Base-by-base conservation (phyloP, 352 stramenopile species). In the Discostella stelligera region DNA sequence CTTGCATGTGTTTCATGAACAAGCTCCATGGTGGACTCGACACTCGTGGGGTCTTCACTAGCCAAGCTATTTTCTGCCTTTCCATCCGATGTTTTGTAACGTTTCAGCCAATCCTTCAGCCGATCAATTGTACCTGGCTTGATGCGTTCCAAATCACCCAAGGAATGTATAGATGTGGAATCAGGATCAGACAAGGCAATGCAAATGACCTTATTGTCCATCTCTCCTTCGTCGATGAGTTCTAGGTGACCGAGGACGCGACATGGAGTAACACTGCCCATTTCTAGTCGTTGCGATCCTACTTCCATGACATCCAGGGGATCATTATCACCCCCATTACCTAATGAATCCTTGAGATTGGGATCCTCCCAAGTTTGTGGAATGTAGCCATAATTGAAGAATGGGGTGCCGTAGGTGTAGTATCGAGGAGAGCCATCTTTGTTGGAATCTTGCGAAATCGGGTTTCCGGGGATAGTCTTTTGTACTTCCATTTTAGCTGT, bases 291-390 rank as follows among this genome's bases (percentile, higher is more conserved):
- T 55, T 86, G 84, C 14, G 82, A 84, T 52, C 97, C 97, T 52
- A 99, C 89, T 80, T 99, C 97, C 74, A 99, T 98, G n/a, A 99
- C 96, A 83, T 99, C 97, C 46, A 99, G 85, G 20, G 97, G 97
- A 83, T 99, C 97, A 74, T 99, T 98, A 85, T 99, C 97, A 44
- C 97, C 97, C 41, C 95, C 94, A 74, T 97, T 94, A n/a, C 95
- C 94, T 14, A 90, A 83, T 14, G 79, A 70, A 30, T 74, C 83
- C 41, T 77, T 85, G n/a, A 92, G 30, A 55, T 87, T 89, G 14
- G 96, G 96, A 87, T 99, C 97, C 84, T 99, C 97, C 97, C 97
- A 99, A 18, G 97, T 99, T 87, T 99, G 96, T 21, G 97, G 97
- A 32, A 99, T 90, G 10, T 98, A 79, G 60, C 97, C 97, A 78